phyloP scores from a whole-genome alignment of 257 asterid genomes.

The Solanum tacnaense region DNA sequence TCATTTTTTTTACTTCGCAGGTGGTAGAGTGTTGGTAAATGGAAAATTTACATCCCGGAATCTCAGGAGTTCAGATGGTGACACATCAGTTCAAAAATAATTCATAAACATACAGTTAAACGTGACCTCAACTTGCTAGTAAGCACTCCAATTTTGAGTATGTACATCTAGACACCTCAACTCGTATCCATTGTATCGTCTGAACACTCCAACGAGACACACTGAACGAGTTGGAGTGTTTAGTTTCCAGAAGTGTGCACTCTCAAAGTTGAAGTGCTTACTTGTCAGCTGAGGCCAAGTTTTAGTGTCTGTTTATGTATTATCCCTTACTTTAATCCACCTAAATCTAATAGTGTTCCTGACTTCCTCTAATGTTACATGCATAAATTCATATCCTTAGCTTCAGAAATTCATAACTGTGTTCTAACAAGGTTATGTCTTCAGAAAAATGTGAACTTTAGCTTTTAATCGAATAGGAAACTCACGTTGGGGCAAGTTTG shows the following conservation, averaged over 20 bases:
- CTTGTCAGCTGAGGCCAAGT: background rate
- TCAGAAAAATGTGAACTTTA: background rate
- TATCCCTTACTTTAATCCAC: background rate
- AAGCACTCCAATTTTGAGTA: background rate
- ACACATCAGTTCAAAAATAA: background rate
- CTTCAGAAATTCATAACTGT: background rate
- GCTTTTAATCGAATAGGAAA: background rate
- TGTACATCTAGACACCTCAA: background rate
- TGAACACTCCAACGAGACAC: background rate
- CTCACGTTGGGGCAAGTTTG: constrained; percentile 97
- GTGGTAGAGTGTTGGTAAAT: background rate
- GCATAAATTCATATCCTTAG: background rate
- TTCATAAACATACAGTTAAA: background rate
- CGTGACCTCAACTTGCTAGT: background rate
- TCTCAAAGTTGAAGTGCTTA: background rate
- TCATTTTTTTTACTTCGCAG: background rate
- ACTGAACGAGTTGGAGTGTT: background rate
- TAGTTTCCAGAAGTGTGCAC: background rate
- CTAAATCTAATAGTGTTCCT: background rate
- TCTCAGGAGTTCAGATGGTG: background rate
- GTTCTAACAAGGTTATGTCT: background rate
- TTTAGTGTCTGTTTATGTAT: background rate
- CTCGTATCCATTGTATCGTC: background rate
- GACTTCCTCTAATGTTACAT: background rate
- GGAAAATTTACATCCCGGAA: background rate